Percentiles rank a stretch among this genome's conserved stretches.
phyloP scores from a whole-genome alignment of 139 green algal genomes.

The Mychonastes homosphaera region DNA sequence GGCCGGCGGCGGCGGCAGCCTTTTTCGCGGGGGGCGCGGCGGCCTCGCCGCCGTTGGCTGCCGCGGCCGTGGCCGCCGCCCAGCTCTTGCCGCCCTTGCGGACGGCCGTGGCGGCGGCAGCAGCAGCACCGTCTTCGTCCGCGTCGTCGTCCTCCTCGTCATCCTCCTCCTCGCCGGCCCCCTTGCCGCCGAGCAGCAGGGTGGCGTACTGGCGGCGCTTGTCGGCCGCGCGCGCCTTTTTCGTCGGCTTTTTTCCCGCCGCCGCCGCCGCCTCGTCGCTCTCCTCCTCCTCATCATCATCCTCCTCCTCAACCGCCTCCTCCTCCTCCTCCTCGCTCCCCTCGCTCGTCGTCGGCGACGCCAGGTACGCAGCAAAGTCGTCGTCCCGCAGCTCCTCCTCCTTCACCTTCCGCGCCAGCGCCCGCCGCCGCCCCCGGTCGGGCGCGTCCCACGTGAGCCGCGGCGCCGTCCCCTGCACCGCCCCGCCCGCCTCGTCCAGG shows the following conservation, averaged over 20 bases:
- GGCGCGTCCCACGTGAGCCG: slow-evolving; percentile 88
- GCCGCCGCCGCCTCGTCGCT: slow-evolving; percentile 9
- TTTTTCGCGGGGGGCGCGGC: no score
- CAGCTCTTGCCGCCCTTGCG: background rate
- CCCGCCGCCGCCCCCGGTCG: slow-evolving; percentile 46
- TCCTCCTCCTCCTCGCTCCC: slow-evolving; percentile 15
- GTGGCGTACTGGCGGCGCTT: no score
- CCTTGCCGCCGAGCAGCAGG: background rate
- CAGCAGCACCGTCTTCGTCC: background rate
- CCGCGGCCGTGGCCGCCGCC: no score
- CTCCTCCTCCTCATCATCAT: slow-evolving; percentile 32
- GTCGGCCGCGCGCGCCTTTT: background rate
- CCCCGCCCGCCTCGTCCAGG: slow-evolving; percentile 55
- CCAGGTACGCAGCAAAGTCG: slow-evolving; percentile 78
- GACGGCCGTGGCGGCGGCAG: slow-evolving; percentile 7
- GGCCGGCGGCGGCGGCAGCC: background rate
- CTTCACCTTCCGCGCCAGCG: slow-evolving; percentile 36
- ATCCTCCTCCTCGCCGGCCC: background rate
- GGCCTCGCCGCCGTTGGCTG: no score
- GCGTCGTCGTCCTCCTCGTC: background rate
- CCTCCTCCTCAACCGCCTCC: slow-evolving; percentile 29
- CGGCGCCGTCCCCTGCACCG: slow-evolving; percentile 82
- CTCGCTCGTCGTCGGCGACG: slow-evolving; percentile 21
- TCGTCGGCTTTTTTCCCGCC: slow-evolving; percentile 5
- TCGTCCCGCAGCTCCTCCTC: slow-evolving; percentile 78